A percentile compares a stretch with the other conserved stretches of the same genome.
These are phyloP conservation scores for Komagataea norvegica DNA, from an alignment of 1,139 yeast species.

Conservation along the genomic window DNA sequence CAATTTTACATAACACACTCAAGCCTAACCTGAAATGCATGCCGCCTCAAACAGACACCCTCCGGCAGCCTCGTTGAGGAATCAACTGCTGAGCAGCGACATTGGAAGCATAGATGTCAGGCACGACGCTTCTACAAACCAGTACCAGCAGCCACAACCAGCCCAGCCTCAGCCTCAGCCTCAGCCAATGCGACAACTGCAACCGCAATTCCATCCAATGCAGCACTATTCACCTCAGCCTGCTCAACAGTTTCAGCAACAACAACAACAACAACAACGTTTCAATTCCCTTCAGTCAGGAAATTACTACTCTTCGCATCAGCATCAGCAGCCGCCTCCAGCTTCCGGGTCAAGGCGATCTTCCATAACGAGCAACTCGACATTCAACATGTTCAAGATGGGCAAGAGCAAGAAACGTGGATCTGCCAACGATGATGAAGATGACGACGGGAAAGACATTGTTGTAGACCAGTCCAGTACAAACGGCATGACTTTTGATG, in stretches of 20 bases:
- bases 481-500: conserved; percentile 53
- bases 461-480: conserved; percentile 42
- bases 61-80: conserved; percentile 19
- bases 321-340: conserved; percentile 8
- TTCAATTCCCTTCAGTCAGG: neutral
- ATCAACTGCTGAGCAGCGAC: conserved; percentile 32
- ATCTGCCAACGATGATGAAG: conserved; percentile 30
- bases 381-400: conserved; percentile 34
- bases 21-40: neutral
- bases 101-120: conserved; percentile 39
- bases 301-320: neutral
- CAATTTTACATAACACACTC: no score
- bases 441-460: conserved; percentile 50
- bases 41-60: neutral
- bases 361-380: conserved; percentile 16
- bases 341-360: conserved; percentile 19
- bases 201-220: conserved; percentile 20
- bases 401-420: conserved; percentile 25
- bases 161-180: conserved; percentile 1
- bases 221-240: conserved; percentile 10
- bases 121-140: conserved; percentile 32
- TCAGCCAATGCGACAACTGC: no score
- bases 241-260: conserved; percentile 10
- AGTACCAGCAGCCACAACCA: conserved; percentile 13
- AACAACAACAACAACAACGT: conserved; percentile 14